phyloP scores from a whole-genome alignment of 208 protist genomes.

The Phytomonas francai region DNA sequence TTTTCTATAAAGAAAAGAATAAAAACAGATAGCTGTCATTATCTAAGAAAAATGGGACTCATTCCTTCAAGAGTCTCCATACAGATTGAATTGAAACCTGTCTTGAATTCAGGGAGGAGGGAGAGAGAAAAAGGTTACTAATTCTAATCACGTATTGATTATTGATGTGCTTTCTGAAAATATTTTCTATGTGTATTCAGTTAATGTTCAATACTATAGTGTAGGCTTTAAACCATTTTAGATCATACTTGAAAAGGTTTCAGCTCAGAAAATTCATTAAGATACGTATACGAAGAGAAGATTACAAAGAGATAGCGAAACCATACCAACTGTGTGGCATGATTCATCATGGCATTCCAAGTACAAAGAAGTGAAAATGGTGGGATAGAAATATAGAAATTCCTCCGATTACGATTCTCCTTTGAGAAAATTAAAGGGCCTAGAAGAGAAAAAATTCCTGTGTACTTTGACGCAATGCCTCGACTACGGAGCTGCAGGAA shows the following conservation, averaged over 20 bases:
- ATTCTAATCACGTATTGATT: neutral
- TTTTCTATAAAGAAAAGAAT: neutral
- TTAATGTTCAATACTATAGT: neutral
- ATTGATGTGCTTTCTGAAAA: neutral
- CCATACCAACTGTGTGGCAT: slow-evolving; percentile 94
- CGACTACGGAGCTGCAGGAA: slow-evolving; percentile 61
- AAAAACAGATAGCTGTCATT: neutral
- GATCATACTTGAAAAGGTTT: neutral
- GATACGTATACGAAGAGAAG: slow-evolving; percentile 93
- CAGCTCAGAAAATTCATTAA: slow-evolving; percentile 79
- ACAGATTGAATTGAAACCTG: neutral
- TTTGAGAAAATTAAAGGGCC: slow-evolving; percentile 16
- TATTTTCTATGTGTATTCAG: neutral
- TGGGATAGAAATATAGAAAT: slow-evolving; percentile 49
- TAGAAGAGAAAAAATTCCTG: slow-evolving; percentile 28
- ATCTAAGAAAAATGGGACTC: neutral
- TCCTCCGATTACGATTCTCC: slow-evolving; percentile 16
- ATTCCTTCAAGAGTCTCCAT: neutral
- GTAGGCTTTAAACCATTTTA: neutral
- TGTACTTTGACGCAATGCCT: slow-evolving; percentile 57
- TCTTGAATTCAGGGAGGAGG: neutral
- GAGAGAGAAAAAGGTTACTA: neutral
- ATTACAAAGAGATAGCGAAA: slow-evolving; percentile 94
- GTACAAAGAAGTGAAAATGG: slow-evolving; percentile 35
- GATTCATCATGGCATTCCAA: slow-evolving; percentile 79